Conservation (phyloP, 306 rosid species). For the Hippophae gyantsensis region DNA sequence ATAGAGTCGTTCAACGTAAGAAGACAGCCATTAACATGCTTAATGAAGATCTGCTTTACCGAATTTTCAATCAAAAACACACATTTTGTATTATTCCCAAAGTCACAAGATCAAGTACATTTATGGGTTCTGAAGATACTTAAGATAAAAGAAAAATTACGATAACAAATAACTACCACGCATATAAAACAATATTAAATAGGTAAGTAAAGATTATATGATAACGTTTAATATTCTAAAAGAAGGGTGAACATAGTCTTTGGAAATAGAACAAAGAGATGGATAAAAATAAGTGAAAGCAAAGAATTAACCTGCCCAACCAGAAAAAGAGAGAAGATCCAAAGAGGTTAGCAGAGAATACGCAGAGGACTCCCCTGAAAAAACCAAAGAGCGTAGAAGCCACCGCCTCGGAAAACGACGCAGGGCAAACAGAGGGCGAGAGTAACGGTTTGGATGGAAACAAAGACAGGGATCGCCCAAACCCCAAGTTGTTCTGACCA, state of each 20-base stretch:
- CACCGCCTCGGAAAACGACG: constrained; percentile 72
- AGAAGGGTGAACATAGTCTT: not conserved
- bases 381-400: constrained; percentile 80
- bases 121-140: no score
- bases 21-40: no score
- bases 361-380: constrained; percentile 59
- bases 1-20: no score
- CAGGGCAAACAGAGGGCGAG: constrained; percentile 76
- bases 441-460: constrained; percentile 54
- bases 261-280: not conserved
- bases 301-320: constrained; percentile 54
- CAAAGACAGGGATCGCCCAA: constrained; percentile 79
- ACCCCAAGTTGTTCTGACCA: constrained; percentile 58
- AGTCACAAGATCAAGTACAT: no score
- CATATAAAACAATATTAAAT: no score
- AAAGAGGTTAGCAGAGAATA: constrained; percentile 77
- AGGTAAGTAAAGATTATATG: no score
- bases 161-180: no score
- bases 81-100: no score
- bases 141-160: no score
- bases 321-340: constrained; percentile 82
- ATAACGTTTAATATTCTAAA: not conserved
- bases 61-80: no score
- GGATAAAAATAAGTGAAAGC: not conserved
- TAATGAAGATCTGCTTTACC: no score